These are phyloP conservation scores for Amauroascus verrucosus DNA, from an alignment of 2,329 filamentous ascomycete species.

Conservation along the genomic window DNA sequence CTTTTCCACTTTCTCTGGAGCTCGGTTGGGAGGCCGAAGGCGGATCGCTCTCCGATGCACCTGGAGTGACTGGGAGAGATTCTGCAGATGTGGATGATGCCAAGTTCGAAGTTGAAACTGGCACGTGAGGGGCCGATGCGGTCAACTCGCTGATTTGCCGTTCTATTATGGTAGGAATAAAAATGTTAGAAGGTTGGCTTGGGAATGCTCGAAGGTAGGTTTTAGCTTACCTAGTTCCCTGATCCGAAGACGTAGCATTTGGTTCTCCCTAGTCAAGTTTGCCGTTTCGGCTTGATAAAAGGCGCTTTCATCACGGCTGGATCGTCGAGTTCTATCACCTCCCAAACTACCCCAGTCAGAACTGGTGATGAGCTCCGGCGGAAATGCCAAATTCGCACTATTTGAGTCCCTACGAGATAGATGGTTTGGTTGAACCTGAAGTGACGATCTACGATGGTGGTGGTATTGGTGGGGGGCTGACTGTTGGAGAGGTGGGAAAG, in stretches of 20 bases:
- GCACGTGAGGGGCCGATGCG: constrained; percentile 17
- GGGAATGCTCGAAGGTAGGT: background rate
- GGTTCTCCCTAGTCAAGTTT: constrained; percentile 39
- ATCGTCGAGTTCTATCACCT: constrained; percentile 25
- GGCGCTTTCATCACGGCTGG: constrained; percentile 38
- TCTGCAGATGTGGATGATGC: constrained; percentile 16
- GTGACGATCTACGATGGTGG: constrained; percentile 25
- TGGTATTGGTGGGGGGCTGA: constrained; percentile 14
- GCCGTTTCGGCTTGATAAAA: constrained; percentile 41
- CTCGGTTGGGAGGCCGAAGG: background rate
- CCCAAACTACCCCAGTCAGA: constrained; percentile 19
- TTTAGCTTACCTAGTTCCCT: constrained; percentile 35
- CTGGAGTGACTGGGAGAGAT: constrained; percentile 9
- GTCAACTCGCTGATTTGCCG: constrained; percentile 26
- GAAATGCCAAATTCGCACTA: constrained; percentile 29
- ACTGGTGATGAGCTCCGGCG: constrained; percentile 18
- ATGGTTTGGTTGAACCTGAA: constrained; percentile 28
- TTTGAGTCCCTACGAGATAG: constrained; percentile 24
- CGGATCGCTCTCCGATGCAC: constrained; percentile 1
- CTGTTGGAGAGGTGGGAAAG: constrained; percentile 22
- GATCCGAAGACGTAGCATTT: constrained; percentile 39
- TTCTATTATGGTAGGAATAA: constrained; percentile 18
- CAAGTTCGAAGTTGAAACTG: constrained; percentile 17
- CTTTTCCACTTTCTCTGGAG: constrained; percentile 9
- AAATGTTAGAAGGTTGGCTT: constrained; percentile 13